phyloP scores from a whole-genome alignment of 2,329 filamentous ascomycete species.

The Mycosphaerella sp. region DNA sequence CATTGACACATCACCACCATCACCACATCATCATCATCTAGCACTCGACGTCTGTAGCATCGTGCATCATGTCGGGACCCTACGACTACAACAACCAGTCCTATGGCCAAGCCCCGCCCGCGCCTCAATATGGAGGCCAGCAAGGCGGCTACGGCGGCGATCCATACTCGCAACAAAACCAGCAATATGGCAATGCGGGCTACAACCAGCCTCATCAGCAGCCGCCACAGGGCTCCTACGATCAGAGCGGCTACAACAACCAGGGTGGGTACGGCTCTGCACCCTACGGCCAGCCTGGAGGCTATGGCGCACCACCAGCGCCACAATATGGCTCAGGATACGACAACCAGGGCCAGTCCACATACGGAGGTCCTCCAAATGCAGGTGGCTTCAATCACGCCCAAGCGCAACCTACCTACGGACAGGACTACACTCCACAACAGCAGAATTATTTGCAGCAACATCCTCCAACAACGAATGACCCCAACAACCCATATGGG shows the following conservation, averaged over 20 bases:
- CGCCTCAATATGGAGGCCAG: constrained; percentile 22
- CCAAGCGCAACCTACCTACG: constrained; percentile 26
- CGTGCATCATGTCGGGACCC: constrained; percentile 45
- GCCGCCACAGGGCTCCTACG: constrained; percentile 20
- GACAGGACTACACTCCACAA: constrained; percentile 14
- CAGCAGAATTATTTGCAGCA: constrained; percentile 20
- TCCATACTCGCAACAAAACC: constrained; percentile 26
- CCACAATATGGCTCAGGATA: constrained; percentile 21
- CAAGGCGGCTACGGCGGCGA: constrained; percentile 28
- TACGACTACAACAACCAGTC: constrained; percentile 45
- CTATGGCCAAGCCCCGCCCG: constrained; percentile 4
- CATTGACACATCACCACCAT: neutral
- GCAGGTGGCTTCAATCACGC: constrained; percentile 27
- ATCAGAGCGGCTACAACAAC: constrained; percentile 21
- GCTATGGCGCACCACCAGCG: constrained; percentile 23
- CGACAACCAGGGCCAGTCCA: constrained; percentile 15
- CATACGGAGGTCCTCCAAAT: constrained; percentile 22
- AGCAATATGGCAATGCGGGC: neutral
- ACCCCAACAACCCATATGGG: constrained; percentile 36
- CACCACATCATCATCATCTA: neutral
- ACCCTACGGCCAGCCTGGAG: constrained; percentile 19
- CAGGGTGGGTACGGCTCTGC: constrained; percentile 22
- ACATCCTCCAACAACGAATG: constrained; percentile 29
- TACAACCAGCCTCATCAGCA: constrained; percentile 10
- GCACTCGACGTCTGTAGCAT: neutral